Percentiles rank a stretch among this genome's conserved stretches.
Evolutionary conservation across 2,329 filamentous ascomycete species (phyloP).

Genomic region (Claviceps sp.): DNA sequence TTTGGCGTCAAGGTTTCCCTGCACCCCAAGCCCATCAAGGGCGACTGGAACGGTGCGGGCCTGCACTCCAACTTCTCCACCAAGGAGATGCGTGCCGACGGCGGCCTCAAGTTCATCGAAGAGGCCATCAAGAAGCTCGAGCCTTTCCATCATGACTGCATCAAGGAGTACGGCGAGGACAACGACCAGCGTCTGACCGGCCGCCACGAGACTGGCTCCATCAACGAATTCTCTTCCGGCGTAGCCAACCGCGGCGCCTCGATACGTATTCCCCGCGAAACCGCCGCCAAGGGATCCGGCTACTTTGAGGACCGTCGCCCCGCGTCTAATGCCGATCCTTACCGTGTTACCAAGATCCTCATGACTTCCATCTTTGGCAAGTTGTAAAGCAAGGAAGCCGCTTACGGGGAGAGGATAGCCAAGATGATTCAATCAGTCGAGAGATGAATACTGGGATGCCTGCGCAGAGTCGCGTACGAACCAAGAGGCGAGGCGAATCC

Average conservation of each 20-base stretch:
- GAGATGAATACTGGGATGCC: too few relatives aligned
- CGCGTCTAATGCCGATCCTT: slow-evolving; percentile 78
- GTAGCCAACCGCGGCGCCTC: slow-evolving; percentile 92
- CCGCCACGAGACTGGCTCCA: slow-evolving; percentile 82
- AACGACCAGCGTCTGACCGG: slow-evolving; percentile 92
- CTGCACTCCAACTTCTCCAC: slow-evolving; percentile 92
- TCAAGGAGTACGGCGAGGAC: slow-evolving; percentile 87
- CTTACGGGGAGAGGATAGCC: neutral
- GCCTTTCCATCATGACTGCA: slow-evolving; percentile 67
- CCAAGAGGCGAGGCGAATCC: neutral
- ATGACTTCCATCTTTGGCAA: slow-evolving; percentile 50
- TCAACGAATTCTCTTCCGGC: slow-evolving; percentile 87
- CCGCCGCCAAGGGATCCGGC: slow-evolving; percentile 76
- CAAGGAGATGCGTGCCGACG: slow-evolving; percentile 74
- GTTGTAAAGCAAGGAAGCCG: slow-evolving; percentile 9
- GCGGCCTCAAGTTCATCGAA: slow-evolving; percentile 93
- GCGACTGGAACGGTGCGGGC: slow-evolving; percentile 89
- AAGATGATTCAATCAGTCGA: too few relatives aligned
- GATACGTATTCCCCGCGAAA: slow-evolving; percentile 80
- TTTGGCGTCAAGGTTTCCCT: slow-evolving; percentile 94
- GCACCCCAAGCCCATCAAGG: slow-evolving; percentile 87
- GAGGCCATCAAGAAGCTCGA: slow-evolving; percentile 72
- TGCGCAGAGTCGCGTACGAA: neutral
- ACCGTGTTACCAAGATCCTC: slow-evolving; percentile 68
- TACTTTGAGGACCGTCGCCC: slow-evolving; percentile 84